Evolutionary conservation across 176 grass and related monocot species (phyloP).

Genomic region (Lolium perenne): DNA sequence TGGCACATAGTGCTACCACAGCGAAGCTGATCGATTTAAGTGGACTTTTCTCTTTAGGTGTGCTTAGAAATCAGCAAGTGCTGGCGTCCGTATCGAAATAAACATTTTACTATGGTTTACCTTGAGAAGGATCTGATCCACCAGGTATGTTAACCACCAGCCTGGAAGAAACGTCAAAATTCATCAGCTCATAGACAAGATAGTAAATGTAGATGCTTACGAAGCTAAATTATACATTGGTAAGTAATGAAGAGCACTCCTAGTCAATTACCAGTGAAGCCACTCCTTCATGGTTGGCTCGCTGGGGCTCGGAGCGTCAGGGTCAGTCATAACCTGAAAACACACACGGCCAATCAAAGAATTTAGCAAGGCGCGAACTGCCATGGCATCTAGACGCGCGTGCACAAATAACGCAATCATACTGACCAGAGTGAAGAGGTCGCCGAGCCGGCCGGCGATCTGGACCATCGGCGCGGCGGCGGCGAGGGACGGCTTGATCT

Average conservation of each 20-base stretch:
- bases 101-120: slow-evolving; percentile 34
- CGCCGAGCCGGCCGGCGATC: slow-evolving; percentile 47
- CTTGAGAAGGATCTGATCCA: slow-evolving; percentile 79
- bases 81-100: no score
- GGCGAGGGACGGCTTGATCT: slow-evolving; percentile 61
- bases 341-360: not conserved
- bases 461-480: slow-evolving; percentile 44
- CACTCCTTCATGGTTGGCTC: slow-evolving; percentile 76
- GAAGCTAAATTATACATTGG: not conserved
- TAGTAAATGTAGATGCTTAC: not conserved
- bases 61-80: no score
- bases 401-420: no score
- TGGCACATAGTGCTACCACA: not conserved
- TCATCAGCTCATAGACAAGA: slow-evolving; percentile 12
- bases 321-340: slow-evolving; percentile 72
- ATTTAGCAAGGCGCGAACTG: no score
- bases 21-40: not conserved
- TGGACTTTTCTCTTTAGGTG: no score
- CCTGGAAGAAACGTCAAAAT: slow-evolving; percentile 41
- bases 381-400: not conserved
- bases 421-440: slow-evolving; percentile 74
- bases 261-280: slow-evolving; percentile 67
- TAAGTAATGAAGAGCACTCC: no score
- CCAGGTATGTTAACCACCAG: slow-evolving; percentile 88
- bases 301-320: slow-evolving; percentile 84